Evolutionary conservation across 352 stramenopile species (phyloP).

Genomic region (Stephanocyclus meneghinianus): DNA sequence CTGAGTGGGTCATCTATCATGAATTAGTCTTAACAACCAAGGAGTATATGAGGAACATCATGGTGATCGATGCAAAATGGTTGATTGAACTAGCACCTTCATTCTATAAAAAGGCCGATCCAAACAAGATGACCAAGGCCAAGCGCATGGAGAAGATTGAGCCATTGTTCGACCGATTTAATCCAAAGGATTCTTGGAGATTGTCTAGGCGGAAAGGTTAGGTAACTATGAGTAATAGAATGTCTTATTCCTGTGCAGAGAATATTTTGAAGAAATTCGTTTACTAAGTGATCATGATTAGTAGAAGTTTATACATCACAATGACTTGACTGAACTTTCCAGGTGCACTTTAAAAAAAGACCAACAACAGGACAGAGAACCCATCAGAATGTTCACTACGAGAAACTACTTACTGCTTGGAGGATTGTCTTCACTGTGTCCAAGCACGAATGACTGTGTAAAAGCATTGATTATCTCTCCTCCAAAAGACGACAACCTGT

Average conservation of each 20-base stretch:
- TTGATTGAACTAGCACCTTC: slow-evolving; percentile 92
- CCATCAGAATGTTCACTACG: too few species aligned
- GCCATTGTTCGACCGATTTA: slow-evolving; percentile 97
- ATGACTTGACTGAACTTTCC: too few species aligned
- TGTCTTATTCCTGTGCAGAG: background rate
- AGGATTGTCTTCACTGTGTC: background rate
- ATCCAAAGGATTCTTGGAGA: slow-evolving; percentile 95
- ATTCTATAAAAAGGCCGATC: slow-evolving; percentile 96
- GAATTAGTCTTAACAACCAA: slow-evolving; percentile 86
- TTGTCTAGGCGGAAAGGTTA: slow-evolving; percentile 94
- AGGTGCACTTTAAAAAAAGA: too few species aligned
- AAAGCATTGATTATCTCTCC: slow-evolving; percentile 24
- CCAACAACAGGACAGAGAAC: too few species aligned
- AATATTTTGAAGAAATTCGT: background rate
- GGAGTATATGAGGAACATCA: slow-evolving; percentile 88
- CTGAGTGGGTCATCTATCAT: slow-evolving; percentile 98
- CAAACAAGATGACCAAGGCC: slow-evolving; percentile 95
- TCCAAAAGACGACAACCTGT: slow-evolving; percentile 47
- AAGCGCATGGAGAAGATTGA: slow-evolving; percentile 99
- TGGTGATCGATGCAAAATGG: slow-evolving; percentile 99
- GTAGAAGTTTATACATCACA: background rate
- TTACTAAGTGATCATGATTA: too few species aligned
- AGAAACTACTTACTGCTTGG: too few species aligned
- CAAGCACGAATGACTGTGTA: background rate
- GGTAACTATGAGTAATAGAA: slow-evolving; percentile 1